Conservation (phyloP, 805 yeast species). For the Wickerhamomyces xylosicus region DNA sequence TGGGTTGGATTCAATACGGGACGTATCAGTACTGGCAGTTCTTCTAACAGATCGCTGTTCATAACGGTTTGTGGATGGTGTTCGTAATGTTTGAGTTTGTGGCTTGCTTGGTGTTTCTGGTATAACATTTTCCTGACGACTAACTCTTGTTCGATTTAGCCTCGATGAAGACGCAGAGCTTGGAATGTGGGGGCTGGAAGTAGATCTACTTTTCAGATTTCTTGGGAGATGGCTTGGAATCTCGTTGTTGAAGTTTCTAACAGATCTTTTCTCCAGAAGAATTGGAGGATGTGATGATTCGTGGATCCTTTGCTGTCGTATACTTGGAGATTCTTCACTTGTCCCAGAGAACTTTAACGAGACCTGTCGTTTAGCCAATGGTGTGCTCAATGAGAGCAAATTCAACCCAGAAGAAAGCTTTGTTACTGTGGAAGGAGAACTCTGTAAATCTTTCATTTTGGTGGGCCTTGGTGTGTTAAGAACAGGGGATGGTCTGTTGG, state of each 20-base stretch:
- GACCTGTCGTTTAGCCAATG: not conserved
- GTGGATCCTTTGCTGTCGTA: too few species aligned
- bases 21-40: not conserved
- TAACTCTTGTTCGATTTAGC: not conserved
- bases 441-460: not conserved
- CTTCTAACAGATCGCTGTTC: not conserved
- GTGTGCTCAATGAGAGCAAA: conserved; percentile 6
- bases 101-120: not conserved
- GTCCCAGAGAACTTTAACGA: not conserved
- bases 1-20: not conserved
- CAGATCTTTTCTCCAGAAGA: not conserved
- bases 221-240: conserved; percentile 1
- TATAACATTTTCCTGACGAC: too few species aligned
- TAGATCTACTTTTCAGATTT: not conserved
- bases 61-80: not conserved
- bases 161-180: not conserved
- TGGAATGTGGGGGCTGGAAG: not conserved
- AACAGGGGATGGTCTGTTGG: conserved; percentile 3
- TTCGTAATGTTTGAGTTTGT: too few species aligned
- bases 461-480: not conserved
- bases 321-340: not conserved
- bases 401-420: conserved; percentile 9
- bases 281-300: not conserved
- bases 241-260: not conserved
- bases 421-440: conserved; percentile 13